Base-by-base conservation (phyloP, 768 basidiomycete genomes). In the Gymnopilus junonius region DNA sequence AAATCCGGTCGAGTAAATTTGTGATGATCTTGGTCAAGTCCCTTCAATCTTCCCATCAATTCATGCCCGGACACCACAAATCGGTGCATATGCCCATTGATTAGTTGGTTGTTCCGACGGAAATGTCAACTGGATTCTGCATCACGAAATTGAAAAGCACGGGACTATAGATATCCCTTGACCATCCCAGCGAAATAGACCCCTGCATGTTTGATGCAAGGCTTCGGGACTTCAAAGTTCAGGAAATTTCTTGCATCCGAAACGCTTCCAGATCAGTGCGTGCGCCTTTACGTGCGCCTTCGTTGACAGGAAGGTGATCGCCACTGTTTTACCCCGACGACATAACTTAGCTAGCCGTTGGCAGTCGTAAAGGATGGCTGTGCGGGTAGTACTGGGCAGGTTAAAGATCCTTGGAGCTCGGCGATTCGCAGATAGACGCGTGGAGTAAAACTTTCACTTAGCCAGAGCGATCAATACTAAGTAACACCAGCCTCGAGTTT, bases 71-170 rank as follows among this genome's bases (percentile, higher is more conserved):
- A 65, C 53, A 60, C 56, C 61, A 70, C 65, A 67, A 67, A 71
- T 69, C 58, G 66, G 67, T 66, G 55, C 66, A 67, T 69, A 69
- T 64, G 59, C 63, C 65, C 70, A 66, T 69, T 71, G 67, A 65
- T 65, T 67, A 58, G 62, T 56, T 63, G 58, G 62, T 55, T 64
- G 55, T 58, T 57, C 63, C 64, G 62, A 65, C 51, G 58, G 40
- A 58, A 57, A 59, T 65, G 59, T 66, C 66, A 68, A 58, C 42
- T 53, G 40, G 65, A 61, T 64, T 65, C 59, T 61, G 65, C 58
- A 62, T 67, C 64, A 67, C 54, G 61, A 62, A 64, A 64, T 65
- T 59, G 53, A 61, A 61, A 65, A 59, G 62, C 63, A 59, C 50
- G 57, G 39, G 60, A 64, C 69, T 69, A 69, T 65, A 65, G 62